Conservation (phyloP, 2,329 filamentous ascomycete species). For the Elsinoe perseae region DNA sequence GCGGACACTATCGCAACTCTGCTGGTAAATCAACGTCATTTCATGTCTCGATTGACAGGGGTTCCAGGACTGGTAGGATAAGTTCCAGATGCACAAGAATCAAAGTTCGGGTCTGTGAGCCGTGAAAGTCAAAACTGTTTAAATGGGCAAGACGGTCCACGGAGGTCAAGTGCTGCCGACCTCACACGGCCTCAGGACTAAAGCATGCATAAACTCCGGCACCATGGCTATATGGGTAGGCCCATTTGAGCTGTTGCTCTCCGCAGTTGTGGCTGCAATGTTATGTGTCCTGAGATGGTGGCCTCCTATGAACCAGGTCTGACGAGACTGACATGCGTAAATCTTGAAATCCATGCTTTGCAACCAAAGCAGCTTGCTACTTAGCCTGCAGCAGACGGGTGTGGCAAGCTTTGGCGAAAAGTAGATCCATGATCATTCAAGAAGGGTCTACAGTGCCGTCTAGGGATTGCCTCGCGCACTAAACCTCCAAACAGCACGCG, state of each 20-base stretch:
- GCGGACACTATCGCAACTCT: background rate
- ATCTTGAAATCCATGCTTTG: background rate
- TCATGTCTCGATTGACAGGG: background rate
- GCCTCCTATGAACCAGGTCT: too few relatives aligned
- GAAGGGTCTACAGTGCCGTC: background rate
- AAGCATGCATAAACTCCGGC: slow-evolving; percentile 1
- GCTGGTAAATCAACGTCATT: background rate
- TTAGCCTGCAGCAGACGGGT: background rate
- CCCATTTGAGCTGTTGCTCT: background rate
- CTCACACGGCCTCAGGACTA: background rate
- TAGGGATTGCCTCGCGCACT: background rate
- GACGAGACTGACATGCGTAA: too few relatives aligned
- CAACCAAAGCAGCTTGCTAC: background rate
- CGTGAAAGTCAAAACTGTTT: background rate
- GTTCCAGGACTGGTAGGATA: background rate
- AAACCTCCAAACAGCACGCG: background rate
- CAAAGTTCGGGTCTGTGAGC: background rate
- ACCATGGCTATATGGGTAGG: background rate
- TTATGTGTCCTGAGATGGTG: too few relatives aligned
- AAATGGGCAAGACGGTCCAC: background rate
- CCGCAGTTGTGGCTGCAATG: background rate
- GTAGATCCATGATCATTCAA: background rate
- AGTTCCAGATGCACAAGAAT: slow-evolving; percentile 7
- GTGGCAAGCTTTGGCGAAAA: background rate
- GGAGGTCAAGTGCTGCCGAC: slow-evolving; percentile 6